A percentile compares a stretch with the other conserved stretches of the same genome.
These are phyloP conservation scores for Ulota crispa DNA, from an alignment of 225 moss, liverwort and hornwort species.

Conservation along the genomic window DNA sequence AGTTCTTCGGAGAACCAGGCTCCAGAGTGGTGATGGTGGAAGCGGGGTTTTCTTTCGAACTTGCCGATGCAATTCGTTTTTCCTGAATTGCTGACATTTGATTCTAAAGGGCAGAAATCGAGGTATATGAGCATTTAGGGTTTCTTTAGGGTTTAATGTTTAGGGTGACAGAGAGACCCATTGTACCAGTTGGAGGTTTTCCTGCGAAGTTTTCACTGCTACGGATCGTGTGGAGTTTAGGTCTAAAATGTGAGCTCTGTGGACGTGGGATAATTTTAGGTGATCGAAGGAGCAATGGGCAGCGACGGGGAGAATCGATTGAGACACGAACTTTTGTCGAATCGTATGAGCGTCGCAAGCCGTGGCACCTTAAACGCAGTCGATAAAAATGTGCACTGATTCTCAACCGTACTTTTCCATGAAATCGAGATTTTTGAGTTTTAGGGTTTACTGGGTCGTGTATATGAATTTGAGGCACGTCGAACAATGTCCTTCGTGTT, in stretches of 20 bases:
- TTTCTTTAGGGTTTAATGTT: neutral
- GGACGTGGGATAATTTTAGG: neutral
- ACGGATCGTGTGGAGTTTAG: neutral
- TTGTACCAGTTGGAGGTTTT: neutral
- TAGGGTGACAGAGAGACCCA: neutral
- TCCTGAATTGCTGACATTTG: too few relatives aligned
- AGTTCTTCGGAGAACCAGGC: too few relatives aligned
- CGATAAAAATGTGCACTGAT: constrained; percentile 35
- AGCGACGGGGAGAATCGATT: constrained; percentile 22
- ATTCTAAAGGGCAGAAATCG: neutral
- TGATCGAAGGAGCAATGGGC: constrained; percentile 27
- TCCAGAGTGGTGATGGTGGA: too few relatives aligned
- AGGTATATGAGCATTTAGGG: neutral
- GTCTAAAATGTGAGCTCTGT: neutral
- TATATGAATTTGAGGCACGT: neutral
- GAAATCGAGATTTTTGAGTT: neutral
- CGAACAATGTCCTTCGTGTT: neutral
- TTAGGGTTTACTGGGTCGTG: neutral
- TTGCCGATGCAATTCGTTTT: too few relatives aligned
- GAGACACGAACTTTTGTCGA: constrained; percentile 43
- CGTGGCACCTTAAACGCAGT: constrained; percentile 43
- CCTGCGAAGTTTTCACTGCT: neutral
- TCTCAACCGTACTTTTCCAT: neutral
- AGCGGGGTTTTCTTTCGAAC: too few relatives aligned
- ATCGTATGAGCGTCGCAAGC: constrained; percentile 46